Conservation (phyloP, 106 monocot species). For the Allium sativum region DNA sequence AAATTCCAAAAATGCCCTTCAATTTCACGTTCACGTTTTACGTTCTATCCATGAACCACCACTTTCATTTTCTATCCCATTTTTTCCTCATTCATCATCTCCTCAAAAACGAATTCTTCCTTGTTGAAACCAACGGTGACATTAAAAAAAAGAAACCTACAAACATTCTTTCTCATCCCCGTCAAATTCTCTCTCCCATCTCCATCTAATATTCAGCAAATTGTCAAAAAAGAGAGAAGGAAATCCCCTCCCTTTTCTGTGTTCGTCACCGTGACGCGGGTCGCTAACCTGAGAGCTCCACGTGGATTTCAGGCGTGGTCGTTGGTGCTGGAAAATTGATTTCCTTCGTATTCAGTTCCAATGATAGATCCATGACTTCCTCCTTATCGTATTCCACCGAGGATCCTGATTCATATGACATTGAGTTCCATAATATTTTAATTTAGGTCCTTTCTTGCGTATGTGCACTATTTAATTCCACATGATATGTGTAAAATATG, state of each 20-base stretch:
- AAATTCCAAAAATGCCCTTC: too few species aligned
- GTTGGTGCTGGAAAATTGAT: constrained; percentile 31
- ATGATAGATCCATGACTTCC: constrained; percentile 5
- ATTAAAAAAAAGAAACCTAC: too few species aligned
- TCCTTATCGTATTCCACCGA: constrained; percentile 4
- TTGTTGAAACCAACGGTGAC: too few species aligned
- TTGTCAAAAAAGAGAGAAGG: background rate
- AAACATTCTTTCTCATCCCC: too few species aligned
- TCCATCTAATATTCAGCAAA: too few species aligned
- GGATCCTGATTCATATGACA: background rate
- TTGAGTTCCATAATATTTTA: background rate
- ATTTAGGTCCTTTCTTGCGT: background rate
- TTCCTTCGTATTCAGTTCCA: constrained; percentile 25
- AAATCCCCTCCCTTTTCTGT: background rate
- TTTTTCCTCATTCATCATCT: too few species aligned
- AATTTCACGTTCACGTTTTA: too few species aligned
- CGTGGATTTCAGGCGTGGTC: constrained; percentile 26
- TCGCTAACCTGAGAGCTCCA: background rate
- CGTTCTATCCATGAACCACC: too few species aligned
- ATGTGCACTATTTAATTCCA: background rate
- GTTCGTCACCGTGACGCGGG: background rate
- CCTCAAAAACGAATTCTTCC: too few species aligned
- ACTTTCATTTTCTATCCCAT: too few species aligned
- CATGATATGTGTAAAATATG: too few species aligned
- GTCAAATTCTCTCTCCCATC: background rate